Evolutionary conservation across 2,329 filamentous ascomycete species (phyloP), one percentile per base, ranked within the genome.

Genomic region (Fonsecaea nubica): DNA sequence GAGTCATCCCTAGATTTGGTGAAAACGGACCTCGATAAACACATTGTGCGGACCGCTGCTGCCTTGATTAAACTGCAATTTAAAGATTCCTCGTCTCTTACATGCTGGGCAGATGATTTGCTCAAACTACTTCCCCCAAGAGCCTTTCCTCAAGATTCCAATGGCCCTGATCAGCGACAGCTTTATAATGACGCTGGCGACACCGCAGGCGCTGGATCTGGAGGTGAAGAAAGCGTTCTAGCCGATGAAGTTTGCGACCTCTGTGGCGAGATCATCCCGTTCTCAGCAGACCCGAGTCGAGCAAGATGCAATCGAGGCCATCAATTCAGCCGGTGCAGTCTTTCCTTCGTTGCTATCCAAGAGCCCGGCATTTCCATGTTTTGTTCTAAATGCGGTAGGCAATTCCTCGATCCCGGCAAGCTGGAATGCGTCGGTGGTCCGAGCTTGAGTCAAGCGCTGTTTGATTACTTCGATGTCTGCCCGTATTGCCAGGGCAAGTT

Each of bases 291-390:
- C 30, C 30, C 48, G 10, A 33, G 21, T 21, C 35, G 50, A 58
- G 69, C 71, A 10, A 64, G 18, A 21, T 74, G 72, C 64, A 42
- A 25, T 33, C 67, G 63, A 8, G 68, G 69, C 7, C 72, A 74
- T 54, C 48, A 60, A 36, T 74, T 72, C 63, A 69, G 58, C 52
- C 64, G 72, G n/a, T 74, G 72, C 63, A 68, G 63, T 62, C 56
- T 74, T 25, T 72, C 72, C 21, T 72, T 73, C 36, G 33, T 74
- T 10, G 65, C 69, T 54, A 72, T 74, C 50, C 72, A 74, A 66
- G 72, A 73, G 56, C 72, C 72, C 32, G 72, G 72, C 32, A 68
- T 74, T 36, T 73, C 67, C n/a, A 73, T 71, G 56, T 72, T 68
- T 50, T 74, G 72, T 67, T 64, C 72, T 50, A 64, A 63, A 68